Evolutionary conservation across 2,329 filamentous ascomycete species (phyloP).

Genomic region (Ambrosiella beaveri): DNA sequence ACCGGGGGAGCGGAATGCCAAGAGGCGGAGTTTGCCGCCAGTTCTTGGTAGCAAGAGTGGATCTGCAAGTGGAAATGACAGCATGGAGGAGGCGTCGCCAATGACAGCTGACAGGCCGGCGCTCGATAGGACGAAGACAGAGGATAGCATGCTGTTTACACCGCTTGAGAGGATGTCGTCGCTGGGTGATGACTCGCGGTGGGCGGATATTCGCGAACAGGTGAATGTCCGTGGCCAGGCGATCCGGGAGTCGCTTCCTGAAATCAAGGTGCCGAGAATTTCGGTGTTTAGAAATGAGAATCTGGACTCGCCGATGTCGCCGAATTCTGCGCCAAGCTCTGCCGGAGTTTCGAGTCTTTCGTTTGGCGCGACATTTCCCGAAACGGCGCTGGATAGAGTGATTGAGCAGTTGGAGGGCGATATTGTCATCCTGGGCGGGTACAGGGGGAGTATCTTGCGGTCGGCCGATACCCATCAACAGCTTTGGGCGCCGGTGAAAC

Average conservation of each 20-base stretch:
- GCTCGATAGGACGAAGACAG: conserved; percentile 18
- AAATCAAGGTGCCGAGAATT: conserved; percentile 50
- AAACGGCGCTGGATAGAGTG: conserved; percentile 31
- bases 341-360: not conserved
- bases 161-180: conserved; percentile 65
- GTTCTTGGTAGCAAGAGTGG: not conserved
- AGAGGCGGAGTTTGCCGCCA: conserved; percentile 1
- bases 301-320: conserved; percentile 12
- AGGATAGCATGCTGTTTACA: conserved; percentile 63
- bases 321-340: conserved; percentile 14
- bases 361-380: conserved; percentile 4
- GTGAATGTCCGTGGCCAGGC: conserved; percentile 82
- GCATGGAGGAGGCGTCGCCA: not conserved
- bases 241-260: conserved; percentile 71
- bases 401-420: conserved; percentile 63
- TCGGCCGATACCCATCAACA: conserved; percentile 72
- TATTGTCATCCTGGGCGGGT: conserved; percentile 75
- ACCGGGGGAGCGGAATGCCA: not conserved
- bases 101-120: not conserved
- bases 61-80: not conserved
- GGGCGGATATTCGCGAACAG: conserved; percentile 64
- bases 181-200: conserved; percentile 66
- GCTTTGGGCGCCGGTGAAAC: conserved; percentile 85
- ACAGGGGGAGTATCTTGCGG: conserved; percentile 75
- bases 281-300: conserved; percentile 30